A percentile compares a stretch with the other conserved stretches of the same genome.
phyloP scores from a whole-genome alignment of 2,329 filamentous ascomycete species.

The Bipolaris bicolor region DNA sequence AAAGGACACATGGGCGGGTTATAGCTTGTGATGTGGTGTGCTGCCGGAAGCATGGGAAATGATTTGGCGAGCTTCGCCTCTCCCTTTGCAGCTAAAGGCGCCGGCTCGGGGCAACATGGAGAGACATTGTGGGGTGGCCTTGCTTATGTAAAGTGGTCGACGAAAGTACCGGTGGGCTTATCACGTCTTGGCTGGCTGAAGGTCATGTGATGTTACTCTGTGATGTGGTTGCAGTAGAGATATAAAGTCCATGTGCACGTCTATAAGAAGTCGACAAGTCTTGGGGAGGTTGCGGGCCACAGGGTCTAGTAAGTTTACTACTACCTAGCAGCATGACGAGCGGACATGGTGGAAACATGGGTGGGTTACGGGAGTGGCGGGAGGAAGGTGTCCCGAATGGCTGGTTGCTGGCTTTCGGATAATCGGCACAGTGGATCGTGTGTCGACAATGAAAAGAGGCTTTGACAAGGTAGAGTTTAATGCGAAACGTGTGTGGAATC shows the following conservation, averaged over 20 bases:
- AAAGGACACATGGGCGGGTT: neutral
- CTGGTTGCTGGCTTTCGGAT: constrained; percentile 3
- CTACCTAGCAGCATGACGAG: neutral
- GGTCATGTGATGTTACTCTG: neutral
- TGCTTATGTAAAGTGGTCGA: constrained; percentile 9
- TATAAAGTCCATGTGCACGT: too few species aligned
- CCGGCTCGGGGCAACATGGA: neutral
- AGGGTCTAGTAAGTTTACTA: neutral
- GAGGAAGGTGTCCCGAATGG: neutral
- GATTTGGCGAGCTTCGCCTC: constrained; percentile 3
- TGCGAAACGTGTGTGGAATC: too few species aligned
- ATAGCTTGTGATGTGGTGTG: neutral
- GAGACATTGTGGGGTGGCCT: neutral
- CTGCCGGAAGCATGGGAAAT: neutral
- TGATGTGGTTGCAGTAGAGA: neutral
- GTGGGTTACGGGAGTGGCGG: too few species aligned
- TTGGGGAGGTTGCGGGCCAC: neutral
- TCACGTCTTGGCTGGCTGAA: neutral
- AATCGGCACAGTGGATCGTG: constrained; percentile 5
- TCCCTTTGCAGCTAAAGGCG: neutral
- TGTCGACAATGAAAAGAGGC: too few species aligned
- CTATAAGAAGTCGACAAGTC: neutral
- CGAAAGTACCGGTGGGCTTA: neutral
- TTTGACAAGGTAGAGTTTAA: too few species aligned
- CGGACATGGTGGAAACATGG: neutral